A percentile compares a stretch with the other conserved stretches of the same genome.
phyloP scores from a whole-genome alignment of 2,329 filamentous ascomycete genomes.

The Pseudocercospora vitis region DNA sequence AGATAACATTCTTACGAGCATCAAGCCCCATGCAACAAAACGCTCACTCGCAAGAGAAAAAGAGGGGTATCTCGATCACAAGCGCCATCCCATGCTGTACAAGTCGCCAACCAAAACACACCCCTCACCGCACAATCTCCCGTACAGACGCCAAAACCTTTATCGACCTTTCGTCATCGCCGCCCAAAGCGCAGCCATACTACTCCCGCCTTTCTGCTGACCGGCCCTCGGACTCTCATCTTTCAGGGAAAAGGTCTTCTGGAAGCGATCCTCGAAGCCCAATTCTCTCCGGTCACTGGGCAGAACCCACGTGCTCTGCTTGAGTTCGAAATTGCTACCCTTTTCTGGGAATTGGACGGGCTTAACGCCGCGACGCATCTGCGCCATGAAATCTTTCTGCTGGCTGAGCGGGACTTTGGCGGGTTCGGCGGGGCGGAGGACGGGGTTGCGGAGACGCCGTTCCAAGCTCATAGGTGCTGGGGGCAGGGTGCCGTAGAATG shows the following conservation, averaged over 20 bases:
- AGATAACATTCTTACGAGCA: too few relatives aligned
- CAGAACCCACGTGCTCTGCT: slow-evolving; percentile 24
- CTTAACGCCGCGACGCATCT: slow-evolving; percentile 36
- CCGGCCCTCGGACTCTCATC: slow-evolving; percentile 12
- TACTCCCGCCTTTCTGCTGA: slow-evolving; percentile 13
- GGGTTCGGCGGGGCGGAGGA: slow-evolving; percentile 17
- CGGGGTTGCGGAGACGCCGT: slow-evolving; percentile 60
- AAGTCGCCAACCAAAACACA: too few relatives aligned
- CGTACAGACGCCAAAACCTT: too few relatives aligned
- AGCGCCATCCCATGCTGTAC: too few relatives aligned
- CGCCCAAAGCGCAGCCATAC: slow-evolving; percentile 12
- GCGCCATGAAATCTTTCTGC: slow-evolving; percentile 55
- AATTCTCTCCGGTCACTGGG: slow-evolving; percentile 25
- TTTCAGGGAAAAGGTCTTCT: slow-evolving; percentile 21
- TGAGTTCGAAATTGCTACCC: slow-evolving; percentile 24
- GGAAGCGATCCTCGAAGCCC: slow-evolving; percentile 28
- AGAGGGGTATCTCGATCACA: too few relatives aligned
- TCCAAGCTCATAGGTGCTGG: slow-evolving; percentile 67
- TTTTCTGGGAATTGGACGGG: slow-evolving; percentile 25
- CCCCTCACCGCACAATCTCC: too few relatives aligned
- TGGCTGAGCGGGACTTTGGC: slow-evolving; percentile 46
- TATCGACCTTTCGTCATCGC: too few relatives aligned
- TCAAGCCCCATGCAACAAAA: too few relatives aligned
- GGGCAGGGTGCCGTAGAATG: slow-evolving; percentile 71
- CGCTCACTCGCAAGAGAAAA: too few relatives aligned